Percentiles rank a stretch among this genome's conserved stretches.
phyloP scores from a whole-genome alignment of 495 filamentous ascomycete genomes.

The Articulospora tetracladia region DNA sequence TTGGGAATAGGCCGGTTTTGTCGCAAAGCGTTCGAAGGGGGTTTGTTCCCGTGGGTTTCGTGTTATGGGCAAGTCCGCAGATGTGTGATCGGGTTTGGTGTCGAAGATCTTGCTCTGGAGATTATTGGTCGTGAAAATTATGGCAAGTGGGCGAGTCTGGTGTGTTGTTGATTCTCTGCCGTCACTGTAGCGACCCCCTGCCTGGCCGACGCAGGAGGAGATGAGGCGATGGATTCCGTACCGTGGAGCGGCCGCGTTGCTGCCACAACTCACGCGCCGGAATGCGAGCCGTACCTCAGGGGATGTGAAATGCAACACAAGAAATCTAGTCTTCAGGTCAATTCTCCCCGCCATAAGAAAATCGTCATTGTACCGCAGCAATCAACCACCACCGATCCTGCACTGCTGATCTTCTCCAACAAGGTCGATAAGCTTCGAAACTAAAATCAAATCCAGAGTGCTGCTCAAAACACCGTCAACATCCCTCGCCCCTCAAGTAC shows the following conservation, averaged over 20 bases:
- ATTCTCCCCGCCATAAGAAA: neutral
- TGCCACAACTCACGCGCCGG: neutral
- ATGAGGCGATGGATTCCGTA: neutral
- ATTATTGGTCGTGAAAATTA: neutral
- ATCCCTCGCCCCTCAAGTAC: no score
- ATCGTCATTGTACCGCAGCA: neutral
- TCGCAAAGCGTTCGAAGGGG: neutral
- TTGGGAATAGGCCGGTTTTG: neutral
- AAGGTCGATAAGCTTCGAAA: neutral
- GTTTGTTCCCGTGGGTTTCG: slow-evolving; percentile 8
- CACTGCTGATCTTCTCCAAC: neutral
- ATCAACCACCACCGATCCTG: no score
- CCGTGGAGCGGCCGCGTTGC: neutral
- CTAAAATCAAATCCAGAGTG: neutral
- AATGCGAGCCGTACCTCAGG: neutral
- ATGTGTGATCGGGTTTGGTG: neutral
- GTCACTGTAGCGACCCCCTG: slow-evolving; percentile 24
- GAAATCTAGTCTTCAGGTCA: neutral
- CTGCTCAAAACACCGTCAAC: neutral
- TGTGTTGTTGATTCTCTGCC: slow-evolving; percentile 23
- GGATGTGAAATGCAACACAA: slow-evolving; percentile 2
- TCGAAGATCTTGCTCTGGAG: neutral
- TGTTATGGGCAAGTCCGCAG: neutral
- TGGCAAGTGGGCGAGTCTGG: neutral
- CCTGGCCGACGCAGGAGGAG: slow-evolving; percentile 3